A percentile compares a stretch with the other conserved stretches of the same genome.
Conservation (phyloP, 768 basidiomycete genomes). For the Tulasnella sp. region DNA sequence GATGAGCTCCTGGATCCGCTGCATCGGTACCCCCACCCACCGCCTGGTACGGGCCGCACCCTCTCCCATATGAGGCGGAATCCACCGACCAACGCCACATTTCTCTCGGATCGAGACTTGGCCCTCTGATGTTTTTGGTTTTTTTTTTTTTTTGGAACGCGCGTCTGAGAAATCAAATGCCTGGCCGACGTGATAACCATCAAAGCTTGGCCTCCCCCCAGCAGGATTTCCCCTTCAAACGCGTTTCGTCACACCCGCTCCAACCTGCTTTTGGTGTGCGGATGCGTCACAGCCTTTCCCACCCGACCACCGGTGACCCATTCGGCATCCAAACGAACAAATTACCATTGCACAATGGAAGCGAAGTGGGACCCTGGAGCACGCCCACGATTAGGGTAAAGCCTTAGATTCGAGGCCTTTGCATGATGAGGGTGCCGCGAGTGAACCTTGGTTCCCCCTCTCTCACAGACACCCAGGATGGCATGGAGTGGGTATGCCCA, state of each 20-base stretch:
- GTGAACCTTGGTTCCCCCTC: slow-evolving; percentile 4
- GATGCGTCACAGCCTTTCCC: slow-evolving; percentile 6
- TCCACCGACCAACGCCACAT: slow-evolving; percentile 11
- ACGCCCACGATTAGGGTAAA: background rate
- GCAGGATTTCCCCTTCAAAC: background rate
- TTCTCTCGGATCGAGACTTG: background rate
- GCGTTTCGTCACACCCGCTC: slow-evolving; percentile 17
- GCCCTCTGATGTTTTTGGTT: background rate
- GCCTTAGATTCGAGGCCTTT: slow-evolving; percentile 14
- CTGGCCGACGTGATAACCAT: background rate
- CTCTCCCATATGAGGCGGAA: background rate
- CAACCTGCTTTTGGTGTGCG: background rate
- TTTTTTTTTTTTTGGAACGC: background rate
- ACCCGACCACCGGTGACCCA: background rate
- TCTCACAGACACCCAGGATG: slow-evolving; percentile 8
- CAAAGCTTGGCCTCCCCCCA: background rate
- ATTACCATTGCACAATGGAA: slow-evolving; percentile 12
- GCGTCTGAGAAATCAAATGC: background rate
- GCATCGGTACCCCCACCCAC: background rate
- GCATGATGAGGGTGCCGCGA: background rate
- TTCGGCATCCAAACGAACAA: background rate
- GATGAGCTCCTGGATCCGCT: background rate
- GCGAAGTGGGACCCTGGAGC: background rate
- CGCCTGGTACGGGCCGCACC: slow-evolving; percentile 5
- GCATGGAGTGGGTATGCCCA: background rate